Conservation (phyloP, 2,329 filamentous ascomycete species). For the Colletotrichum kahawae region DNA sequence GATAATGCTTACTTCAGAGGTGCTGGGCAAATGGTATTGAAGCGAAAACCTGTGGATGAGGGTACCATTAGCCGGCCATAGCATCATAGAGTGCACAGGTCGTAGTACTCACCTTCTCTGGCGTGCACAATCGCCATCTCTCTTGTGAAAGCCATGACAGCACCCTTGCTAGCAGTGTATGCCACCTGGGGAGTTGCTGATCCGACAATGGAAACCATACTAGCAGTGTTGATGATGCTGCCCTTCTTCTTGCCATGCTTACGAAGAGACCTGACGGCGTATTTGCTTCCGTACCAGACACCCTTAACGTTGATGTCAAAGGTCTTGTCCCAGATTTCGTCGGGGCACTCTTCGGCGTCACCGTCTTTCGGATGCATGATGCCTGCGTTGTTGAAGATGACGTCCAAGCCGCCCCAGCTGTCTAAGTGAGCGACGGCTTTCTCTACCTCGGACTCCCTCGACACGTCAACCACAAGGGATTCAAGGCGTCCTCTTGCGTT, state of each 20-base stretch:
- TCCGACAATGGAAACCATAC: constrained; percentile 85
- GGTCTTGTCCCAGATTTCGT: constrained; percentile 92
- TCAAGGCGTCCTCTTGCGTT: not conserved
- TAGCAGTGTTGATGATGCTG: constrained; percentile 92
- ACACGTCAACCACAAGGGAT: constrained; percentile 64
- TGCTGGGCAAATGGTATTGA: constrained; percentile 90
- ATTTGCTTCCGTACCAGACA: constrained; percentile 96
- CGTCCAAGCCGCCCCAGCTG: constrained; percentile 83
- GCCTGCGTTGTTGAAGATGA: constrained; percentile 97
- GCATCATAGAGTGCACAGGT: no score
- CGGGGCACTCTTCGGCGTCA: constrained; percentile 82
- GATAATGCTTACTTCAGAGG: constrained; percentile 55
- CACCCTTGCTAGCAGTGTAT: constrained; percentile 93
- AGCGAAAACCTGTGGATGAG: constrained; percentile 67
- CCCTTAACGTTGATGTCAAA: constrained; percentile 97
- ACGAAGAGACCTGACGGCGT: constrained; percentile 82
- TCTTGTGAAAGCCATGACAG: constrained; percentile 86
- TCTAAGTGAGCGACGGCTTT: constrained; percentile 77
- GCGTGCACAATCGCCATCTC: constrained; percentile 93
- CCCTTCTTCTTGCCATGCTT: constrained; percentile 78
- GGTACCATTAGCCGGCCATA: not conserved
- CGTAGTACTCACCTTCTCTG: constrained; percentile 55
- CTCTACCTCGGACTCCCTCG: constrained; percentile 80
- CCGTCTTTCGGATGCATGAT: constrained; percentile 91
- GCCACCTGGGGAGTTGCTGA: constrained; percentile 88